Base-by-base conservation (phyloP, 768 basidiomycete species). In the Trametes sanguinea region DNA sequence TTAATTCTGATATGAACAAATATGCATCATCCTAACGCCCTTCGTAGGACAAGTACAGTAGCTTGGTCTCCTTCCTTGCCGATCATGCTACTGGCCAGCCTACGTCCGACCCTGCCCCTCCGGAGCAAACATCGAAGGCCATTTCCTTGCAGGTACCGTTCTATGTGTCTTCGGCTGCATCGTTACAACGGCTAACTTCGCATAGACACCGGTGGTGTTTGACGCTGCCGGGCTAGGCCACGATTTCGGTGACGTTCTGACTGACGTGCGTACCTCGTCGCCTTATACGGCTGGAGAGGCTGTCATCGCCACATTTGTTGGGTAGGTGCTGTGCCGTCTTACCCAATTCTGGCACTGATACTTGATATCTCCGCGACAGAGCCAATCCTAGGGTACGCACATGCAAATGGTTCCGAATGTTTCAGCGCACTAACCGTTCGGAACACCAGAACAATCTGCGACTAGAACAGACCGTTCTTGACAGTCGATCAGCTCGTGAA, bases 401-500 rank as follows among this genome's bases (percentile, higher is more conserved):
- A 3, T 33, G 30, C 30, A 4, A 17, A 14, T 17, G 40, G 42
- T 3, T 33, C 27, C 6, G 17, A 32, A 3, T 32, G 4, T 27
- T 29, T 14, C 4, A 14, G 4, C 37, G 8, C 22, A 10, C 58
- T 63, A 29, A 63, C 37, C 0, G 16, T 39, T 6, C 14, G 50
- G 33, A 22, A 64, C 11, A 37, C 11, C 35, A 91, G 89, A 93
- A 93, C 67, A 92, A 92, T 68, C 80, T 91, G 35, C 83, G 85
- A 27, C 78, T 92, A 10, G 89, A 90, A 67, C 80, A 79, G 46
- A 90, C 89, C 89, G 1, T 92, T 89, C 79, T 75, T 92, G 46
- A 83, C 80, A 1, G 81, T 92, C 43, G 88, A 92, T 61, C 80
- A 77, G 53, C 72, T 80, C 37, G 73, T 78, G 14, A 79, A 77